Conservation (phyloP, 139 green algal species). For the Chlamydomonas applanata region DNA sequence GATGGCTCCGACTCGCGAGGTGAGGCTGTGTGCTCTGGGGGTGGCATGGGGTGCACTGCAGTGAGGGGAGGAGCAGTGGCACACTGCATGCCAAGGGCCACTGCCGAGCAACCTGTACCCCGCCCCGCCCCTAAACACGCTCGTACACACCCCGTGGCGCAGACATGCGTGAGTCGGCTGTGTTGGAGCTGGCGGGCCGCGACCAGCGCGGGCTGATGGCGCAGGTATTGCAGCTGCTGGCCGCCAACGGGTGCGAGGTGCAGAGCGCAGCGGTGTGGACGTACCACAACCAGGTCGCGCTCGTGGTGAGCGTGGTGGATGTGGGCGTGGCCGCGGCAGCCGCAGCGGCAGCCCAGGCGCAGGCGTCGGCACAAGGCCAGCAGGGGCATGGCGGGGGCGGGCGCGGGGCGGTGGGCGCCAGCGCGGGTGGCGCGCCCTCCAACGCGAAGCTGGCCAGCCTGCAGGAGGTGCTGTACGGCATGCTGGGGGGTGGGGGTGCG, state of each 20-base stretch:
- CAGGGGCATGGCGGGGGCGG: neutral
- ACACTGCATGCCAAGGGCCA: neutral
- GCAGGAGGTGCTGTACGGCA: constrained; percentile 63
- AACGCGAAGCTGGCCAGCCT: constrained; percentile 54
- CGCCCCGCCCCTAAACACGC: too few species aligned
- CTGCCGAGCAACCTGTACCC: too few species aligned
- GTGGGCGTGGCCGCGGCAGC: neutral
- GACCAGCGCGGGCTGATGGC: constrained; percentile 84
- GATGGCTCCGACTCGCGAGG: neutral
- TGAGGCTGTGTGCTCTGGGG: neutral
- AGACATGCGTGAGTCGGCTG: constrained; percentile 37
- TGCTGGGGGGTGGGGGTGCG: constrained; percentile 58
- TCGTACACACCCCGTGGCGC: too few species aligned
- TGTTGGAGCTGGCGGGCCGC: constrained; percentile 85
- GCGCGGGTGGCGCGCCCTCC: neutral
- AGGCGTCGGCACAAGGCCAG: neutral
- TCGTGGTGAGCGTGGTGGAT: constrained; percentile 81
- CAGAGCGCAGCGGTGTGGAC: constrained; percentile 85
- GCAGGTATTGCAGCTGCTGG: constrained; percentile 81
- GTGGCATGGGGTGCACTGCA: too few species aligned
- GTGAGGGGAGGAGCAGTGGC: too few species aligned
- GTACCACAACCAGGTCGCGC: constrained; percentile 68
- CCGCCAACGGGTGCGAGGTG: constrained; percentile 80
- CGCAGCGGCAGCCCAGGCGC: neutral
- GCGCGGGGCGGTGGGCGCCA: neutral